Evolutionary conservation across 1,284 basidiomycete genomes (phyloP), one percentile per base, ranked within the genome.

Genomic region (Marasmius oreades): DNA sequence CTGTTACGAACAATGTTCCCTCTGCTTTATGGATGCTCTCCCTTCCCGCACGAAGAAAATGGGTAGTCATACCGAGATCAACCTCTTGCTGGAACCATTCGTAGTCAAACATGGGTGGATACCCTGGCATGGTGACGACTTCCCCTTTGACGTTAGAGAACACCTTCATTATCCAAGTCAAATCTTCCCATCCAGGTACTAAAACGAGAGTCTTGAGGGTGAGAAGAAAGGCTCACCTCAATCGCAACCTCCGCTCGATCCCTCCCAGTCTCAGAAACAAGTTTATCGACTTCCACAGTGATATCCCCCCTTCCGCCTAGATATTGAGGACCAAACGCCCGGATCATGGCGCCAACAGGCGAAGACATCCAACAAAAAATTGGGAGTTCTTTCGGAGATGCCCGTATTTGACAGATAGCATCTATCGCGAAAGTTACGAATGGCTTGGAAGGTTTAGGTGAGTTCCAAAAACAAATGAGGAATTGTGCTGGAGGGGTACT

Each of bases 21-120:
- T 57, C 56, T 10, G 37, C 11, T 26, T 39, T 45, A 11, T 39
- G 23, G 10, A 36, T 36, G 18, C 33, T 52, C 14, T 53, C 34
- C 2, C 33, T 26, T 5, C 55, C 52, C 5, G 50, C 53, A 46
- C 23, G 57, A 57, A 61, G 55, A 6, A 45, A 22, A 10, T 33
- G 36, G n/a, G 46, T 18, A 20, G 54, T 51, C 3, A 23, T 37
- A 16, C 39, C 53, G 5, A 58, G 43, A 20, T 59, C 14, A 12
- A 52, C 12, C 10, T 55, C 48, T 43, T 67, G 66, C 6, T 64
- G 62, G 28, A 52, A 61, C 33, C 57, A 56, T 36, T 67, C 66
- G 34, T 65, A 61, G 36, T 65, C 64, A 33, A 63, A 65, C 57
- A 62, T 59, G 2, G 63, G 33, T 5, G 62, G 63, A 18, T 62